Evolutionary conservation across 495 filamentous ascomycete genomes (phyloP).

Genomic region (Cercophora samala): DNA sequence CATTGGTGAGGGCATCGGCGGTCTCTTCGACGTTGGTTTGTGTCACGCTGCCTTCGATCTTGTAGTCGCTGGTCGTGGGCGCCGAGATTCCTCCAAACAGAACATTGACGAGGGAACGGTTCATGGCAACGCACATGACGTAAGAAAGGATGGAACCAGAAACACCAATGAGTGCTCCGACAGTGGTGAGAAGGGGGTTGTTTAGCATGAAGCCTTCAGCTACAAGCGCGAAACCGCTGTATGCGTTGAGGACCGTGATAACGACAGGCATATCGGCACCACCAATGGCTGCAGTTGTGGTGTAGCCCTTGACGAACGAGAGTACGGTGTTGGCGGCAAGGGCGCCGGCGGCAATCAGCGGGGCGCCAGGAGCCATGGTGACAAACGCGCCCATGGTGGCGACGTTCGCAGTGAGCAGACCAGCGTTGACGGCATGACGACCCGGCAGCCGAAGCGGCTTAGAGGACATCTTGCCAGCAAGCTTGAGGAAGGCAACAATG

Average conservation of each 20-base stretch:
- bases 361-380: conserved; percentile 68
- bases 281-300: conserved; percentile 76
- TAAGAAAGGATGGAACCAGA: conserved; percentile 79
- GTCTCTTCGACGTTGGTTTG: conserved; percentile 73
- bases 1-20: conserved; percentile 62
- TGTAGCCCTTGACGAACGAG: conserved; percentile 77
- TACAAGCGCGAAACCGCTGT: conserved; percentile 78
- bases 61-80: conserved; percentile 57
- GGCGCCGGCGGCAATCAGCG: conserved; percentile 68
- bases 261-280: conserved; percentile 88
- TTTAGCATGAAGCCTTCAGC: conserved; percentile 86
- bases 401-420: conserved; percentile 65
- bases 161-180: conserved; percentile 77
- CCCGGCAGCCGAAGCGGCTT: conserved; percentile 64
- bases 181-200: conserved; percentile 71
- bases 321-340: conserved; percentile 68
- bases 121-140: conserved; percentile 82
- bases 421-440: conserved; percentile 65
- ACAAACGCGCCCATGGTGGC: conserved; percentile 78
- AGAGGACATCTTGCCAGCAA: conserved; percentile 73
- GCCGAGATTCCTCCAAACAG: conserved; percentile 73
- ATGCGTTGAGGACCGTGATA: conserved; percentile 81
- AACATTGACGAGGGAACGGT: conserved; percentile 73
- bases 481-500: conserved; percentile 76
- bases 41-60: conserved; percentile 70